Percentiles rank a stretch among this genome's conserved stretches.
Conservation (phyloP, 495 filamentous ascomycete genomes). For the Sporormia fimetaria region DNA sequence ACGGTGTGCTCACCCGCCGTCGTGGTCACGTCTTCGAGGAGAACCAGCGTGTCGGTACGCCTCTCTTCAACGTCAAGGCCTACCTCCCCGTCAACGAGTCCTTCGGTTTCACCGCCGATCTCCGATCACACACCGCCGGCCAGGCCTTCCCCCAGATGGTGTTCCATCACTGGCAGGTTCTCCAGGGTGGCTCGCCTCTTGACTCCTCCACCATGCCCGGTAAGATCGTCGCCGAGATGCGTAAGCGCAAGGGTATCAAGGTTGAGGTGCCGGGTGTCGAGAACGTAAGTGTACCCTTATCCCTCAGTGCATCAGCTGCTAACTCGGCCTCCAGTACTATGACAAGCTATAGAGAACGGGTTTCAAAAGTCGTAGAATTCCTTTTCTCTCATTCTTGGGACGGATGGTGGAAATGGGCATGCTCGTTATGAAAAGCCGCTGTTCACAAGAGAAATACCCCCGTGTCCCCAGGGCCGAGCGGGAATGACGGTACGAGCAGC, state of each 20-base stretch:
- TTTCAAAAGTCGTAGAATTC: conserved; percentile 27
- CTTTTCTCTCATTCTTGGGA: conserved; percentile 16
- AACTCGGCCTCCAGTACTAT: conserved; percentile 68
- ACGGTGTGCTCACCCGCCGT: conserved; percentile 95
- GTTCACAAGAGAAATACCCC: conserved; percentile 9
- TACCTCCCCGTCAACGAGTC: conserved; percentile 99
- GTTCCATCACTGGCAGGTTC: conserved; percentile 95
- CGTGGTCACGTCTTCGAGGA: conserved; percentile 98
- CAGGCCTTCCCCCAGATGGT: conserved; percentile 98
- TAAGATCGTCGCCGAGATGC: conserved; percentile 73
- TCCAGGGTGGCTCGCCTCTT: conserved; percentile 87
- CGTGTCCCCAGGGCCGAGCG: conserved; percentile 10
- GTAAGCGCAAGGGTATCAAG: conserved; percentile 99
- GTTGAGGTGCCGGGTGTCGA: conserved; percentile 74
- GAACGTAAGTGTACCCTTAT: conserved; percentile 62
- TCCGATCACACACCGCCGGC: conserved; percentile 82
- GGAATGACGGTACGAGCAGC: conserved; percentile 19
- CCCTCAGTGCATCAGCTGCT: conserved; percentile 32
- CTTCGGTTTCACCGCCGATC: conserved; percentile 98
- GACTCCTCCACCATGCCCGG: conserved; percentile 79
- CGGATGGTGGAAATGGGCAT: conserved; percentile 15
- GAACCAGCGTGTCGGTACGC: conserved; percentile 95
- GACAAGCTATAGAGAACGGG: conserved; percentile 75
- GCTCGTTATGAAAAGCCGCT: conserved; percentile 13
- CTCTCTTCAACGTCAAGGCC: conserved; percentile 98